A percentile compares a stretch with the other conserved stretches of the same genome.
phyloP scores from a whole-genome alignment of 1,284 basidiomycete genomes.

The Xerocomus amazonicus region DNA sequence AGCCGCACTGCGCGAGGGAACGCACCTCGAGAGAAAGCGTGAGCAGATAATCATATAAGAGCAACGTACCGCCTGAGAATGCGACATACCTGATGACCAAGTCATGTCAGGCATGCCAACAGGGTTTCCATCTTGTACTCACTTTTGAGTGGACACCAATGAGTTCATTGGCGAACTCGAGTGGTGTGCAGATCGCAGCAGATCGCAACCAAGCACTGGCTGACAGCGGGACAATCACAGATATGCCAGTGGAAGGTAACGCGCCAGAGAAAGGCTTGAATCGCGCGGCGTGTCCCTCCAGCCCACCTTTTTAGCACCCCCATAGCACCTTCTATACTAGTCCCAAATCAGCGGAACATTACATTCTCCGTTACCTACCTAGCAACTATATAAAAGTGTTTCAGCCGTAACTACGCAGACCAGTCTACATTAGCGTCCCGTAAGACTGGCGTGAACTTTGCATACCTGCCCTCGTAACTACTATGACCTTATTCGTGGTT shows the following conservation, averaged over 20 bases:
- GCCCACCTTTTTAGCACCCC: neutral
- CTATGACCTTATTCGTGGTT: neutral
- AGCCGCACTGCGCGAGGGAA: neutral
- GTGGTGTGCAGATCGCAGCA: neutral
- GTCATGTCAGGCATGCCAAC: neutral
- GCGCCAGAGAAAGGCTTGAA: neutral
- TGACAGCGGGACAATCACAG: neutral
- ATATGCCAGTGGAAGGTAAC: neutral
- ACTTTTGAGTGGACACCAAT: neutral
- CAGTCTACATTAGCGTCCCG: neutral
- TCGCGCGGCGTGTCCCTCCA: neutral
- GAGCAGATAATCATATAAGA: slow-evolving; percentile 10
- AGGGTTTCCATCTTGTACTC: neutral
- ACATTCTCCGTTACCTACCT: neutral
- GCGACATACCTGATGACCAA: neutral
- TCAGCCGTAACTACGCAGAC: neutral
- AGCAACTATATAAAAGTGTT: neutral
- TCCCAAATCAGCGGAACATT: neutral
- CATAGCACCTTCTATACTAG: neutral
- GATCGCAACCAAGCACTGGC: neutral
- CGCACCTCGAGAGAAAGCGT: slow-evolving; percentile 11
- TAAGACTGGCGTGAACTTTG: neutral
- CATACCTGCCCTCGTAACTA: neutral
- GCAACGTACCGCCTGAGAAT: neutral
- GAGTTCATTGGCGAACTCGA: neutral